Percentiles rank a stretch among this genome's conserved stretches.
Evolutionary conservation across 1,284 basidiomycete species (phyloP).

Genomic region (Violaceomyces palustris): DNA sequence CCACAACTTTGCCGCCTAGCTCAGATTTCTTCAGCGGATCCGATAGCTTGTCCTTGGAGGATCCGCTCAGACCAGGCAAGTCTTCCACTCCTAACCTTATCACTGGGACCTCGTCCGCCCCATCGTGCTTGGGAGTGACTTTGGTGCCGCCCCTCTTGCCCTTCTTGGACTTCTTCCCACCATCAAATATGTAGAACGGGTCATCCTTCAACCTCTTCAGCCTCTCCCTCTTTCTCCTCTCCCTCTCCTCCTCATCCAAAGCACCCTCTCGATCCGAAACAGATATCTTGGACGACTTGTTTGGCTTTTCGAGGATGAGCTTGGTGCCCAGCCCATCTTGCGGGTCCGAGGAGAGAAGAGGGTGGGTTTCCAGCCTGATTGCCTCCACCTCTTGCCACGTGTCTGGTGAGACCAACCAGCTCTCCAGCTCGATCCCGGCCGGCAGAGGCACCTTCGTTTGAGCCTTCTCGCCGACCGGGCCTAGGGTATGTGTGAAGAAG

Average conservation of each 20-base stretch:
- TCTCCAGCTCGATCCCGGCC: slow-evolving; percentile 75
- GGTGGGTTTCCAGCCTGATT: not conserved
- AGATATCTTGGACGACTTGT: slow-evolving; percentile 1
- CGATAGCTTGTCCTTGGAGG: no score
- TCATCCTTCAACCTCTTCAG: slow-evolving; percentile 9
- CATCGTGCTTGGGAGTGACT: not conserved
- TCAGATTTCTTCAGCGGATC: no score
- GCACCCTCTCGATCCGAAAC: not conserved
- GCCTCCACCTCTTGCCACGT: not conserved
- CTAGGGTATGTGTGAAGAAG: slow-evolving; percentile 74
- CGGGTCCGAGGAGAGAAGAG: not conserved
- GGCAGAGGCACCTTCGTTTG: slow-evolving; percentile 75
- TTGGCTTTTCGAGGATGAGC: slow-evolving; percentile 5
- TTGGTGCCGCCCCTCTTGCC: not conserved
- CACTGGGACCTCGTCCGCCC: not conserved
- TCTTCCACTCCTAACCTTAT: slow-evolving; percentile 11
- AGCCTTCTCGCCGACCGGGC: slow-evolving; percentile 73
- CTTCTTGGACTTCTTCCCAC: slow-evolving; percentile 1
- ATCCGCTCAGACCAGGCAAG: slow-evolving; percentile 20
- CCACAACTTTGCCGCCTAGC: not conserved
- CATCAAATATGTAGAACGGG: slow-evolving; percentile 27
- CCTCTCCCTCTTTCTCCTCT: not conserved
- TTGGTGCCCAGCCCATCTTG: slow-evolving; percentile 11
- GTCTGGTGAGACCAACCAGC: slow-evolving; percentile 67
- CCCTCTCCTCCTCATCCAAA: not conserved